Evolutionary conservation across 176 grass and related monocot species (phyloP), one percentile per base, ranked within the genome.

Genomic region (Pharus latifolius): DNA sequence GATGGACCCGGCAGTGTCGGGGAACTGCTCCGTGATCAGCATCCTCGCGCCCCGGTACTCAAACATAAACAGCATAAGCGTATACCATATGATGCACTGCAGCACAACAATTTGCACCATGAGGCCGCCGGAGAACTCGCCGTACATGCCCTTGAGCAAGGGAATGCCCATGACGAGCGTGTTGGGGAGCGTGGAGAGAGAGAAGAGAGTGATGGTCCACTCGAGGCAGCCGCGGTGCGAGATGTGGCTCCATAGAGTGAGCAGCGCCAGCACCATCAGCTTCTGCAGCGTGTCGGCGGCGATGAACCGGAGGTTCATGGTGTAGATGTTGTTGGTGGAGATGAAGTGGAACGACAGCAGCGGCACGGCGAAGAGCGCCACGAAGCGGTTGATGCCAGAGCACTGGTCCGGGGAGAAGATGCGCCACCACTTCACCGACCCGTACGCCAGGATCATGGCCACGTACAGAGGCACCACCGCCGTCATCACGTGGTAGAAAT

Each of bases 81-180:
- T 99, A 84, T 99, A 99, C 96, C 96, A 99, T 74, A 99, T 94
- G 84, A 99, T 99, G 82, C 96, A 99, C 82, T 99, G 96, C 1
- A 99, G 84, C 8, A 99, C 96, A 0, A 99, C 96, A 82, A 99
- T 91, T 80, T 99, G 96, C 10, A 99, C 96, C 96, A 99, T 99
- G 17, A 99, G 90, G 58, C 76, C 63, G 0, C 96, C 96, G 2
- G 96, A 95, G 68, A 69, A 78, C 3, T 80, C 84, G 9, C 96
- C 96, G 69, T 99, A 99, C 96, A 99, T 99, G 15, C 96, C 96
- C 52, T 99, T 99, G 28, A 99, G 96, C 7, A 99, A 63, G 13
- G 96, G 96, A 50, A 99, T 99, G 15, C 96, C 96, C 96, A 99
- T 99, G 29, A 99, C 96, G 34, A 99, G 90, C 25, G 96, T 99